These are phyloP conservation scores for Silene coronaria DNA, from an alignment of 179 eudicot genomes.

Conservation along the genomic window DNA sequence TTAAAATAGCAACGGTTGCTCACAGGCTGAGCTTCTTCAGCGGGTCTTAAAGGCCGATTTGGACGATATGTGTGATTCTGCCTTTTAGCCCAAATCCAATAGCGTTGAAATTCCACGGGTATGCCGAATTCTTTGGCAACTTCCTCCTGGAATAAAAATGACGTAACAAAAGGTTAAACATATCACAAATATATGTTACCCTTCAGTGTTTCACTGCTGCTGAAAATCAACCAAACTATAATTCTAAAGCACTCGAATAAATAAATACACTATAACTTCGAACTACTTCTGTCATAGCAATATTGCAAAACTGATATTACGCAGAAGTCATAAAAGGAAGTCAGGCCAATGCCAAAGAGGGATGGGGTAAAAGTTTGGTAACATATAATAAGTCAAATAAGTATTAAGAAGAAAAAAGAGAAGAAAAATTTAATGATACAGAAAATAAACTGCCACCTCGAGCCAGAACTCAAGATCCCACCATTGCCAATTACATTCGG, in stretches of 20 bases:
- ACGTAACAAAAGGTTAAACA: not conserved
- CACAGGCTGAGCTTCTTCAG: slow-evolving; percentile 73
- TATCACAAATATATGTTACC: not conserved
- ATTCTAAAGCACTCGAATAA: not conserved
- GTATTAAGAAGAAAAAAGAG: not conserved
- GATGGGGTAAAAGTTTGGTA: not conserved
- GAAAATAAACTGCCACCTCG: not conserved
- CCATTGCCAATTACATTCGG: not conserved
- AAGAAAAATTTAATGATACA: not conserved
- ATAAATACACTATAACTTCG: no score
- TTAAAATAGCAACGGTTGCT: slow-evolving; percentile 11
- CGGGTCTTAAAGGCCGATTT: slow-evolving; percentile 65
- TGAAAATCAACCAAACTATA: slow-evolving; percentile 4
- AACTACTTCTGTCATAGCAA: not conserved
- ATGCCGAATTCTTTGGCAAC: slow-evolving; percentile 87
- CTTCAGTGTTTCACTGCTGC: not conserved
- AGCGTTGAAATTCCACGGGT: slow-evolving; percentile 78
- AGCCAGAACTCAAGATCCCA: not conserved
- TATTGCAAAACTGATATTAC: not conserved
- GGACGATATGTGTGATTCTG: slow-evolving; percentile 93
- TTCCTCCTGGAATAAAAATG: slow-evolving; percentile 50
- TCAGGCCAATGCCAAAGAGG: not conserved
- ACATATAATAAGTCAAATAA: not conserved
- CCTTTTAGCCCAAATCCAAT: slow-evolving; percentile 92
- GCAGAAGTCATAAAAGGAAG: not conserved